Evolutionary conservation across 371 early-diverging fungal genomes (phyloP).

Genomic region (Mucor sp.): DNA sequence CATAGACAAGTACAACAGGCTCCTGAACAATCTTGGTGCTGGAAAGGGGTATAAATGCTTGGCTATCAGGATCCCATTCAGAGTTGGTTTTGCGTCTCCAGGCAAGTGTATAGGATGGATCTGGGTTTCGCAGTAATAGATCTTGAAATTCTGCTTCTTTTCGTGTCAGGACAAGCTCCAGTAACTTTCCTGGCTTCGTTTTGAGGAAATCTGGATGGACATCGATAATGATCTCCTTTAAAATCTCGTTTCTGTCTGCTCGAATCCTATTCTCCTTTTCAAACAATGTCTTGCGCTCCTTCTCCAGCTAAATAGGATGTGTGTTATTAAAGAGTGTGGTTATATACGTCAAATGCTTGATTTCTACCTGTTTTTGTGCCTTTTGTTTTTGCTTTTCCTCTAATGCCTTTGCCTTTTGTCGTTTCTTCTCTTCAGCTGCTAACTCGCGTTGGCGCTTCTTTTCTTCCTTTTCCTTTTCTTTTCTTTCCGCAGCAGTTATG

Average conservation of each 20-base stretch:
- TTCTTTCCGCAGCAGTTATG: background rate
- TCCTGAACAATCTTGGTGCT: conserved; percentile 39
- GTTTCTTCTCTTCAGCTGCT: conserved; percentile 24
- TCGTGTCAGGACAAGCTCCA: conserved; percentile 33
- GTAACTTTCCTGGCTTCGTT: conserved; percentile 34
- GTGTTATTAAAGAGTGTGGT: background rate
- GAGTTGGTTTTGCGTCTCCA: conserved; percentile 57
- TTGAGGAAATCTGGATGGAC: conserved; percentile 36
- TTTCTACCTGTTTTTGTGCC: conserved; percentile 18
- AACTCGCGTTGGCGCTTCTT: conserved; percentile 5
- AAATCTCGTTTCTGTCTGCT: conserved; percentile 38
- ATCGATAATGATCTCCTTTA: conserved; percentile 59
- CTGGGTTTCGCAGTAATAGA: conserved; percentile 13
- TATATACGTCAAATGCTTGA: background rate
- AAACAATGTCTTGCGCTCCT: conserved; percentile 30
- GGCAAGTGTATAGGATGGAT: conserved; percentile 26
- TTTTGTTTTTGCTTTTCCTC: conserved; percentile 29
- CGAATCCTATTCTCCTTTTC: conserved; percentile 46
- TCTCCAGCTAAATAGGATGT: conserved; percentile 36
- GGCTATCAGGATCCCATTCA: conserved; percentile 49
- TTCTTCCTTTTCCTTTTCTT: conserved; percentile 13
- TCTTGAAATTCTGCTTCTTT: conserved; percentile 33
- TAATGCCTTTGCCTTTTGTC: conserved; percentile 5
- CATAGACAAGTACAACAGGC: conserved; percentile 40
- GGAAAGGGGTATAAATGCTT: conserved; percentile 49